Conservation (phyloP, 306 rosid genomes). For the Oxytropis ochrocephala region DNA sequence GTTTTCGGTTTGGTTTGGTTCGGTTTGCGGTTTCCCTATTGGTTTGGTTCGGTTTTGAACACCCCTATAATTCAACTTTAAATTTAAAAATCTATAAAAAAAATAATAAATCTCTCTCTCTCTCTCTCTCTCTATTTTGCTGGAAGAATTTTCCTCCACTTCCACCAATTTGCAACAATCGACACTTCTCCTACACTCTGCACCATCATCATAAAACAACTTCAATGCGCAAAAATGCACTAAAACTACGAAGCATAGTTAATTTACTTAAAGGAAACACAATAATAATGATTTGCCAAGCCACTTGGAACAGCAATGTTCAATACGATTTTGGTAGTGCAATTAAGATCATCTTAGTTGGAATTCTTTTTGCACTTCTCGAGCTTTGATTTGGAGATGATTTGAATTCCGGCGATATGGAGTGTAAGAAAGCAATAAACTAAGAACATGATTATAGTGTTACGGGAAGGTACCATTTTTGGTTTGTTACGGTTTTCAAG, state of each 20-base stretch:
- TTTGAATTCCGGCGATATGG: constrained; percentile 44
- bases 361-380: constrained; percentile 80
- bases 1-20: too few species aligned
- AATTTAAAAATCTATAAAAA: too few species aligned
- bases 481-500: background rate
- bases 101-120: too few species aligned
- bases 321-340: constrained; percentile 73
- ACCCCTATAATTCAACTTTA: too few species aligned
- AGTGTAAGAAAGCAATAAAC: constrained; percentile 20
- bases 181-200: constrained; percentile 92
- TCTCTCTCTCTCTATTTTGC: too few species aligned
- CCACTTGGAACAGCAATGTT: constrained; percentile 91
- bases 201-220: background rate
- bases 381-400: constrained; percentile 86
- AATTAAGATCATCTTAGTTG: constrained; percentile 53
- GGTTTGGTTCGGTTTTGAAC: too few species aligned
- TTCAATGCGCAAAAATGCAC: background rate
- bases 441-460: constrained; percentile 15
- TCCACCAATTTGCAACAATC: constrained; percentile 80
- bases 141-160: constrained; percentile 76
- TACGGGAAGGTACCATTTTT: constrained; percentile 5
- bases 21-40: too few species aligned
- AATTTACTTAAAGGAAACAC: background rate
- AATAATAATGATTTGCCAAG: constrained; percentile 32
- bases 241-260: background rate